phyloP scores from a whole-genome alignment of 164 flowering plant species.

The Sedum album region DNA sequence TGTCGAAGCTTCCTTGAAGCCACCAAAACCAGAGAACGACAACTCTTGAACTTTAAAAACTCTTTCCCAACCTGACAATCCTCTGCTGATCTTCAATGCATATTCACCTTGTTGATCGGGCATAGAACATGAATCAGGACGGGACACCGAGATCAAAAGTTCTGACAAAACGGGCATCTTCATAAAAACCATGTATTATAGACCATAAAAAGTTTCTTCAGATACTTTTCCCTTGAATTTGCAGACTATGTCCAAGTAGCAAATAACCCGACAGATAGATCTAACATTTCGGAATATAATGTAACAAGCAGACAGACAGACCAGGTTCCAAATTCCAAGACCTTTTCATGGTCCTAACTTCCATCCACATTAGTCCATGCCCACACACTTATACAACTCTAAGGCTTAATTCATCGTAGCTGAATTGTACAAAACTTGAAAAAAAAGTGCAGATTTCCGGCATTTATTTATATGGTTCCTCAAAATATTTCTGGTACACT shows the following conservation, averaged over 20 bases:
- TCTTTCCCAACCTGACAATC: constrained; percentile 5
- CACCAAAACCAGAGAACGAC: constrained; percentile 4
- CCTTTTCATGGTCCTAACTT: background rate
- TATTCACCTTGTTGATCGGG: too few relatives aligned
- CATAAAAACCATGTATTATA: background rate
- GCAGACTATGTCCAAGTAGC: too few relatives aligned
- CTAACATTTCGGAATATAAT: too few relatives aligned
- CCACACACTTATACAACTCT: background rate
- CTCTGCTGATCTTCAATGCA: constrained; percentile 2
- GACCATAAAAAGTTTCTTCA: background rate
- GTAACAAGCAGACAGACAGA: too few relatives aligned
- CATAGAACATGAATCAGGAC: constrained; percentile 6
- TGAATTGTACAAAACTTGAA: background rate
- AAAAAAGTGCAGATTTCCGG: background rate
- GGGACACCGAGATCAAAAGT: background rate
- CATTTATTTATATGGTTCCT: background rate
- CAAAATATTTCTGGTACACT: background rate
- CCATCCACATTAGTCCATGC: background rate
- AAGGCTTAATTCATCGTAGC: background rate
- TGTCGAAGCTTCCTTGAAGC: constrained; percentile 23
- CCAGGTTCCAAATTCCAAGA: background rate
- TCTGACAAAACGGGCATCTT: background rate
- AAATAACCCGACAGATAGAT: too few relatives aligned
- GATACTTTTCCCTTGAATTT: too few relatives aligned
- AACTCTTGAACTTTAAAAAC: background rate